phyloP scores from a whole-genome alignment of 305 asterid species.

The Ilex paraguariensis region DNA sequence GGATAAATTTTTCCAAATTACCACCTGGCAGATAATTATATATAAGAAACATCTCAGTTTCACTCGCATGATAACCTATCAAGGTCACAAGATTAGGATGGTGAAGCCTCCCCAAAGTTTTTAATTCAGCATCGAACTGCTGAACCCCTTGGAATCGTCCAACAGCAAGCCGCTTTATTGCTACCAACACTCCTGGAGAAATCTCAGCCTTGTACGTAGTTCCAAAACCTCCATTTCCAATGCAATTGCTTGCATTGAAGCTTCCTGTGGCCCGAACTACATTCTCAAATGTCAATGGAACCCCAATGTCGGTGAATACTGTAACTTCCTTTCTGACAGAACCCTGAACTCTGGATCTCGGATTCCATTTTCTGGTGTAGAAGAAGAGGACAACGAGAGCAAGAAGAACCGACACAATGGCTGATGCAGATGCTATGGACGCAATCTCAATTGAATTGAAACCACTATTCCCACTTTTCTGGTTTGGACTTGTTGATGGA shows the following conservation, averaged over 20 bases:
- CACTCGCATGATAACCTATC: conserved; percentile 88
- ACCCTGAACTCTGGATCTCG: conserved; percentile 73
- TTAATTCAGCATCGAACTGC: conserved; percentile 84
- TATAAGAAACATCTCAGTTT: conserved; percentile 84
- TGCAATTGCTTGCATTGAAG: conserved; percentile 81
- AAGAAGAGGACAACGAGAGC: conserved; percentile 66
- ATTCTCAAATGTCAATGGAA: conserved; percentile 64
- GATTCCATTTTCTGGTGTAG: conserved; percentile 72
- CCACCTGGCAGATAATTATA: conserved; percentile 85
- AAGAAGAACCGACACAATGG: conserved; percentile 65
- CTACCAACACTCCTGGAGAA: conserved; percentile 74
- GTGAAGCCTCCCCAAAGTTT: conserved; percentile 74
- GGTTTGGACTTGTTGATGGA: conserved; percentile 27
- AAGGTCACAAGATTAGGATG: conserved; percentile 84
- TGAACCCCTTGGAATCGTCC: conserved; percentile 91
- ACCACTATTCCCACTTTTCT: conserved; percentile 26
- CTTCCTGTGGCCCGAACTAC: conserved; percentile 79
- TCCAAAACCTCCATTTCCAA: conserved; percentile 93
- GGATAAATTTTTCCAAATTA: conserved; percentile 81
- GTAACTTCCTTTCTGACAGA: conserved; percentile 74
- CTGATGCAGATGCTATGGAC: conserved; percentile 75
- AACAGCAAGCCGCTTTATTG: conserved; percentile 72
- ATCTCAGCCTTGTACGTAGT: conserved; percentile 90
- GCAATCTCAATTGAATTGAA: conserved; percentile 77
- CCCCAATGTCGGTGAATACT: conserved; percentile 64